Evolutionary conservation across 257 asterid genomes (phyloP).

Genomic region (Solanum dulcamara): DNA sequence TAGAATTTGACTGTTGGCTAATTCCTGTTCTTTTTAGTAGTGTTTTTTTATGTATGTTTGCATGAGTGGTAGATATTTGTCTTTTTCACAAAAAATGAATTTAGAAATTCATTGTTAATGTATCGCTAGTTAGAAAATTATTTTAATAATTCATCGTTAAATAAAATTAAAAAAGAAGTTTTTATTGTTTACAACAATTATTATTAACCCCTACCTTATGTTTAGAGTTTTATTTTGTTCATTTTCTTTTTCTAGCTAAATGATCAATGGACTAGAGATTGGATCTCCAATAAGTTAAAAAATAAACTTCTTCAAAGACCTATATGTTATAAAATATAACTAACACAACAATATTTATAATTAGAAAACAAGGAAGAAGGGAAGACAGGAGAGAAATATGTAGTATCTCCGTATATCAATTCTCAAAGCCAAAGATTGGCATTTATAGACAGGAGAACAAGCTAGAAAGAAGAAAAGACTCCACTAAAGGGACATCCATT

Average conservation of each 20-base stretch:
- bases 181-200: too few species aligned
- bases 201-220: not conserved
- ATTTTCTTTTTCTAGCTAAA: not conserved
- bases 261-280: not conserved
- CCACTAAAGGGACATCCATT: too few species aligned
- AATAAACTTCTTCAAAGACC: not conserved
- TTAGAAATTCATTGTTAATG: not conserved
- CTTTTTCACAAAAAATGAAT: not conserved
- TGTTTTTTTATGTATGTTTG: not conserved
- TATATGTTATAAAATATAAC: too few species aligned
- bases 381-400: too few species aligned
- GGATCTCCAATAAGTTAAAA: not conserved
- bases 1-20: not conserved
- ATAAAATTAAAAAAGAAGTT: not conserved
- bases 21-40: not conserved
- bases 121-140: not conserved
- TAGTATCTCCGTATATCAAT: too few species aligned
- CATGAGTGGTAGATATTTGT: not conserved
- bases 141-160: not conserved
- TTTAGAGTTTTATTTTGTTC: not conserved
- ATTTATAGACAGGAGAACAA: too few species aligned
- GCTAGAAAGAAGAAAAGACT: too few species aligned
- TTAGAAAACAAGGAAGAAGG: too few species aligned
- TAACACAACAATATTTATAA: too few species aligned
- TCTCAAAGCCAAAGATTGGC: too few species aligned